A percentile compares a stretch with the other conserved stretches of the same genome.
Conservation (phyloP, 192 early-diverging fungal genomes). For the Powellomyces hirtus region DNA sequence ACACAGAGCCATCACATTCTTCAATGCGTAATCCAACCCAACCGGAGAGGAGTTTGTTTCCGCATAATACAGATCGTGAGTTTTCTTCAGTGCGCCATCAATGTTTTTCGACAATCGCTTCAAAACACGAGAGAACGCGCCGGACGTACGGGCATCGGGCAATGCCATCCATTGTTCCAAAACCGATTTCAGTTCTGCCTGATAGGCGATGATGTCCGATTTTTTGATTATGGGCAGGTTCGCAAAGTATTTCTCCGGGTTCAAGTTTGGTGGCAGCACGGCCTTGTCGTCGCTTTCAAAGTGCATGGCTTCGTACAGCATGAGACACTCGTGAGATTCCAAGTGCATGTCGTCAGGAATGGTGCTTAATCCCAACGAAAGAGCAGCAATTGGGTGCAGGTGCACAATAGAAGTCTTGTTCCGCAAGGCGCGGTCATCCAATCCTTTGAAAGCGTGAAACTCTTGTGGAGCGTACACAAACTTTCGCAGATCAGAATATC, state of each 20-base stretch:
- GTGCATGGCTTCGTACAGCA: conserved; percentile 35
- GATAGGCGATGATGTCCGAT: conserved; percentile 23
- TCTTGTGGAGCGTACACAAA: conserved; percentile 33
- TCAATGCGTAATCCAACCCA: conserved; percentile 7
- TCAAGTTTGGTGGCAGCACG: neutral
- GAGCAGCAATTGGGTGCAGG: conserved; percentile 35
- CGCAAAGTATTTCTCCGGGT: conserved; percentile 37
- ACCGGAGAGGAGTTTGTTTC: neutral
- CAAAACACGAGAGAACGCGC: conserved; percentile 16
- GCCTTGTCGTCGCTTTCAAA: neutral
- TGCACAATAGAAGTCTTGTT: conserved; percentile 13
- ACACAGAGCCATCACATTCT: conserved; percentile 27
- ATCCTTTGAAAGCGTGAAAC: neutral
- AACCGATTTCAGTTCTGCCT: conserved; percentile 30
- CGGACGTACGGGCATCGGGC: conserved; percentile 14
- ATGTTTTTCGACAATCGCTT: conserved; percentile 2
- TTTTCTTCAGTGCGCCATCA: neutral
- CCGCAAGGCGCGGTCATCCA: neutral
- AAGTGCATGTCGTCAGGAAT: conserved; percentile 35
- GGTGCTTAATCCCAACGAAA: conserved; percentile 17
- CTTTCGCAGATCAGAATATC: conserved; percentile 42
- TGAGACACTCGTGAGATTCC: conserved; percentile 33
- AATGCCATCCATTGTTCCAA: conserved; percentile 29
- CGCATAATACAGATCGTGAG: neutral
- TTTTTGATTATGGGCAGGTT: conserved; percentile 22